Evolutionary conservation across 2,329 filamentous ascomycete genomes (phyloP), one percentile per base, ranked within the genome.

Genomic region (Cephalotrichum gorgonifer): DNA sequence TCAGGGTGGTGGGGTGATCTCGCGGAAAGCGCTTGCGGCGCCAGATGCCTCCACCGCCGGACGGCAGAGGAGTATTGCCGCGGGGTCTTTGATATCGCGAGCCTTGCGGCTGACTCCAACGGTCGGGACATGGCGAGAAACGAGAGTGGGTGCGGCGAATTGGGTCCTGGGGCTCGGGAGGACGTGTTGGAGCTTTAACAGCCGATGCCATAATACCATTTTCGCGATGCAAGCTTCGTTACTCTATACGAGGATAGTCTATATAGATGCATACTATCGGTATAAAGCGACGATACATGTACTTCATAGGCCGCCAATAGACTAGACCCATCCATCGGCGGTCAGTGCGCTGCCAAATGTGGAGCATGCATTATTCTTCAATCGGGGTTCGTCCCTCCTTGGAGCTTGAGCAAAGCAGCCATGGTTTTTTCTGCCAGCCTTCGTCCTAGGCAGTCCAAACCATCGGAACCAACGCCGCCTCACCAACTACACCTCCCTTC

Each of bases 51-150:
- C 44, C 20, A 28, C 28, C 31, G 28, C 35, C 25, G 17, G 20
- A 44, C 33, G 22, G 47, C 22, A 14, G 41, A 26, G 6, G 43
- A 44, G 47, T 50, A 52, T 41, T 20, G 44, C 7, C 51, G 53
- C 23, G 45, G 50, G 27, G 52, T 22, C 7, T 51, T 44, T 12
- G 53, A 50, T 20, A 50, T 47, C 23, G 51, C 53, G 15, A 54
- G 50, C 44, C 53, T 52, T 47, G 52, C 48, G 47, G 53, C 51
- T 31, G 51, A 50, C 30, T 54, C 50, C 28, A 54, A 39, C 43
- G 51, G 50, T 11, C 51, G 50, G 26, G 50, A 46, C 53, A 54
- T 54, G 42, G 43, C 23, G 35, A 7, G 6, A 39, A 39, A 22
- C 35, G 35, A 39, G 35, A 9, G 35, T 20, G 17, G 35, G 35